Percentiles rank a stretch among this genome's conserved stretches.
phyloP scores from a whole-genome alignment of 2,329 filamentous ascomycete species.

The Aspergillus versicolor region DNA sequence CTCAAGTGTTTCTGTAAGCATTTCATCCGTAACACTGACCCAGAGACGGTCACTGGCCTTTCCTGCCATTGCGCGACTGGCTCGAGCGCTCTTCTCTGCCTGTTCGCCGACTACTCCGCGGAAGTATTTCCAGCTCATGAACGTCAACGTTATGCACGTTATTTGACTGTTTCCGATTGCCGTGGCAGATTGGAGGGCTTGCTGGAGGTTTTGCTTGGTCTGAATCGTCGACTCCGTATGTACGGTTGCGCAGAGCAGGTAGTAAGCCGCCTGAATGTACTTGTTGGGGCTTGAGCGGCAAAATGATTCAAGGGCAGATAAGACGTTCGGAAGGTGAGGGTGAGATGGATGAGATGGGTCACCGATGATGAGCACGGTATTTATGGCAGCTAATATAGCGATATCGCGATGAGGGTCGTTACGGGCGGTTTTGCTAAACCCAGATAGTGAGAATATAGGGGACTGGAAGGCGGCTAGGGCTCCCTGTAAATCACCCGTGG shows the following conservation, averaged over 20 bases:
- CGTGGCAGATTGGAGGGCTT: slow-evolving; percentile 68
- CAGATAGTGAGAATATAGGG: slow-evolving; percentile 56
- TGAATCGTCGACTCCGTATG: slow-evolving; percentile 68
- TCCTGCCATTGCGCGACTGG: slow-evolving; percentile 66
- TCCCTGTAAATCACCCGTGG: slow-evolving; percentile 67
- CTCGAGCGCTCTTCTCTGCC: slow-evolving; percentile 72
- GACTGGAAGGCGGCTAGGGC: slow-evolving; percentile 69
- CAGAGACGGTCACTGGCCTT: slow-evolving; percentile 71
- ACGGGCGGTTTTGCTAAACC: slow-evolving; percentile 38
- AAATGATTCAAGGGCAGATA: slow-evolving; percentile 65
- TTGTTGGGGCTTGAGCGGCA: slow-evolving; percentile 69
- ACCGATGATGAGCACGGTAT: slow-evolving; percentile 71
- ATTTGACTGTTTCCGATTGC: slow-evolving; percentile 73
- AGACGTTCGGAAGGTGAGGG: slow-evolving; percentile 57
- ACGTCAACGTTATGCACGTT: slow-evolving; percentile 76
- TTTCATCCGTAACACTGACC: slow-evolving; percentile 77
- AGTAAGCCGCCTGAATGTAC: slow-evolving; percentile 75
- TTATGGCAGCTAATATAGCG: slow-evolving; percentile 62
- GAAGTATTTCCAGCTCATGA: slow-evolving; percentile 83
- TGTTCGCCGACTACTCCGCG: slow-evolving; percentile 78
- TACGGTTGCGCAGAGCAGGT: slow-evolving; percentile 70
- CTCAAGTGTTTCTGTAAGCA: slow-evolving; percentile 73
- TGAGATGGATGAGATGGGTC: slow-evolving; percentile 59
- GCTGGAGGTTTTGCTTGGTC: slow-evolving; percentile 75
- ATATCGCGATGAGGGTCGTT: slow-evolving; percentile 62